Evolutionary conservation across 2,329 filamentous ascomycete species (phyloP), one percentile per base, ranked within the genome.

Genomic region (Colletotrichum coccodes): DNA sequence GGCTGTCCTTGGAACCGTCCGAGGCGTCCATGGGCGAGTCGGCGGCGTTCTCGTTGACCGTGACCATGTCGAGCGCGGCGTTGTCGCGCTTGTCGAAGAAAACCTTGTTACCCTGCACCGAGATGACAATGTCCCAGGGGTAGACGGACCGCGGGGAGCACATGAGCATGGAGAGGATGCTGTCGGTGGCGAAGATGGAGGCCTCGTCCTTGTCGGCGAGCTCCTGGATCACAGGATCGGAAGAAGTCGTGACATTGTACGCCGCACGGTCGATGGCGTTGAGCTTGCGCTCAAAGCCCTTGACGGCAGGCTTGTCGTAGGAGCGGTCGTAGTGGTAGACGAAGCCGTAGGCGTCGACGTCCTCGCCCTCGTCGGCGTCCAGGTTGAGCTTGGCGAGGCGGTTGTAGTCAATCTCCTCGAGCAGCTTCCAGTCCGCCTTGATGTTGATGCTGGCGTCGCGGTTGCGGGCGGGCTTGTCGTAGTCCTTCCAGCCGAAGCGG

Each of bases 351-450:
- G 90, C 91, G 75, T 97, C 95, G 71, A 99, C 84, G 78, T 99
- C 96, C 84, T 99, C 96, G 77, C 96, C 96, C 60, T 97, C 94
- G 74, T 95, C 94, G 18, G 94, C 91, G 76, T 98, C 96, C 71
- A 99, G 89, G 84, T 98, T 99, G 76, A 99, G 89, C 89, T 99
- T 99, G 75, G 90, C 88, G 74, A 99, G 89, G 74, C 96, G 92
- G 85, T 94, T 95, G 85, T 97, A 99, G 82, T 99, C 96, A 80
- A 99, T 98, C 87, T 99, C 96, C 85, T 99, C 96, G 76, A 98
- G 86, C 84, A 99, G 89, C 78, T 90, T 89, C 96, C 96, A 99
- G 80, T 98, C 95, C 26, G 95, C 90, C 84, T 97, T 97, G 82
- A 98, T 94, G 84, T 95, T 95, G 78, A 99, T 94, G 40, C 94